These are phyloP conservation scores for Pelargonium nanum DNA, from an alignment of 345 rosid genomes.

Conservation along the genomic window DNA sequence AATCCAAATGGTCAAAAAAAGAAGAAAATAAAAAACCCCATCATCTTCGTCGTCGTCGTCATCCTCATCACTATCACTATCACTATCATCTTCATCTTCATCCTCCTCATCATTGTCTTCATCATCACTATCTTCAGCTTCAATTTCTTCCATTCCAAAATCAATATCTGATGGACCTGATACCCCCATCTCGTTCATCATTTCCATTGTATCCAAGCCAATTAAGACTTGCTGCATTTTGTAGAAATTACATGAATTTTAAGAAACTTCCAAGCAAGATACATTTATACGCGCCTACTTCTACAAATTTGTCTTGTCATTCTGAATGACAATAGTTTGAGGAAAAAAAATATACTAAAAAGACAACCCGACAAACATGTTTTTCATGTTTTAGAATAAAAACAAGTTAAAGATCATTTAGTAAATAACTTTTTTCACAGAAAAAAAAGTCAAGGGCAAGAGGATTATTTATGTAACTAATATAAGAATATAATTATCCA, in stretches of 20 bases:
- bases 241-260: conserved; percentile 10
- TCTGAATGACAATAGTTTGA: background rate
- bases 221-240: conserved; percentile 74
- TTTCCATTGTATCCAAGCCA: conserved; percentile 73
- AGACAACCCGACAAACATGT: background rate
- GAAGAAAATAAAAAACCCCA: background rate
- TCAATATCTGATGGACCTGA: conserved; percentile 59
- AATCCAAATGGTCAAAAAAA: background rate
- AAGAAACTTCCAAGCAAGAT: conserved; percentile 2
- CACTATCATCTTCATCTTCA: conserved; percentile 21
- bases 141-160: conserved; percentile 56
- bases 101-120: conserved; percentile 38
- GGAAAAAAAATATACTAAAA: no score
- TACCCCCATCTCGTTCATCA: conserved; percentile 67
- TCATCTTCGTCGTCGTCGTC: conserved; percentile 43
- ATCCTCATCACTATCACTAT: conserved; percentile 21
- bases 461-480: no score
- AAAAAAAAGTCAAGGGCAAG: no score
- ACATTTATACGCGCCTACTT: background rate
- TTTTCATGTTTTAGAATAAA: no score
- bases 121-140: conserved; percentile 47
- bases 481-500: no score
- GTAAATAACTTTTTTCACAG: no score
- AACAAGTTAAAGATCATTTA: no score
- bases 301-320: background rate